Percentiles rank a stretch among this genome's conserved stretches.
phyloP scores from a whole-genome alignment of 371 early-diverging fungal species.

The Mycotypha africana region DNA sequence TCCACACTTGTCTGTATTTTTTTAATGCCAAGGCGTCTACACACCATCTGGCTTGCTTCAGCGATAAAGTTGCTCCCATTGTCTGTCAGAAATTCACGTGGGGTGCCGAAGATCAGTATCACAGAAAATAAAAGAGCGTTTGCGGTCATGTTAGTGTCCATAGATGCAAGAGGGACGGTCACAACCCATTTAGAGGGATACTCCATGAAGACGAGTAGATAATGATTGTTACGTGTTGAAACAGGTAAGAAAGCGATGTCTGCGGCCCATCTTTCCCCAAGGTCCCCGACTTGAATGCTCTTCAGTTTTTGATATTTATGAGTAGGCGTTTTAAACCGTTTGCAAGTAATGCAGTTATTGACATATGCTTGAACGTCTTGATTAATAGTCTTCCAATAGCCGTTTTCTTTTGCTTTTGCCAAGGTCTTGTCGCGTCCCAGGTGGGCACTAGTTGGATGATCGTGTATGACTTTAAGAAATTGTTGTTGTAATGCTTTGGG shows the following conservation, averaged over 20 bases:
- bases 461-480: too few relatives aligned
- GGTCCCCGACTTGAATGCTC: too few relatives aligned
- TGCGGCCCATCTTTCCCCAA: slow-evolving; percentile 17
- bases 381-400: too few relatives aligned
- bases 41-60: slow-evolving; percentile 5
- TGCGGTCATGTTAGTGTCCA: neutral
- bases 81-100: slow-evolving; percentile 5
- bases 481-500: too few relatives aligned
- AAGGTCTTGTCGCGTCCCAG: too few relatives aligned
- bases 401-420: too few relatives aligned
- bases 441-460: too few relatives aligned
- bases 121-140: neutral
- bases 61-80: slow-evolving; percentile 9
- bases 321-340: too few relatives aligned
- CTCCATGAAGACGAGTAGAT: slow-evolving; percentile 15
- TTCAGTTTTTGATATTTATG: too few relatives aligned
- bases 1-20: slow-evolving; percentile 6
- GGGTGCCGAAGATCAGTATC: neutral
- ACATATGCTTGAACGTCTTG: too few relatives aligned
- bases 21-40: neutral
- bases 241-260: slow-evolving; percentile 16
- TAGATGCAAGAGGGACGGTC: slow-evolving; percentile 5
- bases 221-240: slow-evolving; percentile 7
- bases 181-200: slow-evolving; percentile 14
- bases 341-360: too few relatives aligned